Percentiles rank a stretch among this genome's conserved stretches.
These are phyloP conservation scores for Litsea cubeba DNA, from an alignment of 164 flowering plant species.

Conservation along the genomic window DNA sequence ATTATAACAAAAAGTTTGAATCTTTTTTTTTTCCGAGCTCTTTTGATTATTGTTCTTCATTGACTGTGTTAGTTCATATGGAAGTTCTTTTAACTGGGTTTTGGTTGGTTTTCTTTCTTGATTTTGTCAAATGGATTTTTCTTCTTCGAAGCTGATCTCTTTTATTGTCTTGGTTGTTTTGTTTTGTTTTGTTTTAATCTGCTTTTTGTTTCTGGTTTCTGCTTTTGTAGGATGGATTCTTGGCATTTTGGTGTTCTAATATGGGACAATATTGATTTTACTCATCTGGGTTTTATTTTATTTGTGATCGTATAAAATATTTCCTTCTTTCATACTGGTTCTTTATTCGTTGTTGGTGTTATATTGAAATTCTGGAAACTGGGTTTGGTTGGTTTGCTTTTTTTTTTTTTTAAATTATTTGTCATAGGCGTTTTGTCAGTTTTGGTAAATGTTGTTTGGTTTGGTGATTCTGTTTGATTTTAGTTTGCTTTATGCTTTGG, in stretches of 20 bases:
- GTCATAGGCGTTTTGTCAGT: neutral
- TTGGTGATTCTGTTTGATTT: neutral
- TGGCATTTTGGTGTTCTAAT: neutral
- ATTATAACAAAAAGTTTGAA: too few species aligned
- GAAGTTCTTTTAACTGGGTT: neutral
- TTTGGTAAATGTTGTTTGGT: neutral
- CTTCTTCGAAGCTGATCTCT: neutral
- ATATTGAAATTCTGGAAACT: neutral
- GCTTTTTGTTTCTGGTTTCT: neutral
- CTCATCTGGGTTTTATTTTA: neutral
- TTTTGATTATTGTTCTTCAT: too few species aligned
- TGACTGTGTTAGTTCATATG: too few species aligned
- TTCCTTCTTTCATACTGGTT: neutral
- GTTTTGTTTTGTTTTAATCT: neutral
- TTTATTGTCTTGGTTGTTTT: neutral
- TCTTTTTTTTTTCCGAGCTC: too few species aligned
- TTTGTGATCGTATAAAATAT: neutral
- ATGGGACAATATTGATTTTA: conserved; percentile 4
- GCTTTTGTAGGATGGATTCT: conserved; percentile 9
- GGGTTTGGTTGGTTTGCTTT: neutral
- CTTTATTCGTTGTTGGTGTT: neutral
- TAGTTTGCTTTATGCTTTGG: neutral
- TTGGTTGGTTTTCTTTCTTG: neutral
- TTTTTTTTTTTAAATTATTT: neutral
- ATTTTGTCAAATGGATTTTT: neutral